phyloP scores from a whole-genome alignment of 2,329 filamentous ascomycete species.

The Didymella segeticola region DNA sequence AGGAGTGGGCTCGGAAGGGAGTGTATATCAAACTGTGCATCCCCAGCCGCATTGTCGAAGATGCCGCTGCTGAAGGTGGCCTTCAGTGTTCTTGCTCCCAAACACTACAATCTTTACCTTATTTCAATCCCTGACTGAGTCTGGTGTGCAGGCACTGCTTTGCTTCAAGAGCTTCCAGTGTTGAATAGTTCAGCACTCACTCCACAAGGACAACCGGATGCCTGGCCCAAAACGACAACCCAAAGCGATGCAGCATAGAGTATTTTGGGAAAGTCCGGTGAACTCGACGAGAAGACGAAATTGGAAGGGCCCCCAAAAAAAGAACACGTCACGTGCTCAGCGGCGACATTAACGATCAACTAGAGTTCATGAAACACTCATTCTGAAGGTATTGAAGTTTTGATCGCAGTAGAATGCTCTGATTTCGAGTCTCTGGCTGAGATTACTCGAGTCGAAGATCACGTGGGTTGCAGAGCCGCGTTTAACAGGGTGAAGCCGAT shows the following conservation, averaged over 20 bases:
- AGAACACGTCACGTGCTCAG: conserved; percentile 3
- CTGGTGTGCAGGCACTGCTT: neutral
- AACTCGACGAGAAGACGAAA: neutral
- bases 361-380: neutral
- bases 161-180: neutral
- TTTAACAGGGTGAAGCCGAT: neutral
- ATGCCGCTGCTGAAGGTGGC: neutral
- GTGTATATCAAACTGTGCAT: conserved; percentile 13
- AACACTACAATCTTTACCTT: neutral
- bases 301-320: neutral
- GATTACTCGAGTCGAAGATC: neutral
- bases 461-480: conserved; percentile 12
- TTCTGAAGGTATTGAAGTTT: neutral
- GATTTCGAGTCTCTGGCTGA: neutral
- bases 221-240: neutral
- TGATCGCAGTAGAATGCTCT: neutral
- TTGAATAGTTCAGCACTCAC: neutral
- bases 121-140: neutral
- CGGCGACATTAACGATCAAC: neutral
- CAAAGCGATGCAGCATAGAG: neutral
- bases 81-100: neutral
- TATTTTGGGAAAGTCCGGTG: neutral
- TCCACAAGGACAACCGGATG: neutral
- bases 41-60: conserved; percentile 4
- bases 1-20: conserved; percentile 11